Evolutionary conservation across 2,329 filamentous ascomycete species (phyloP), one percentile per base, ranked within the genome.

Genomic region (Talaromyces funiculosus): DNA sequence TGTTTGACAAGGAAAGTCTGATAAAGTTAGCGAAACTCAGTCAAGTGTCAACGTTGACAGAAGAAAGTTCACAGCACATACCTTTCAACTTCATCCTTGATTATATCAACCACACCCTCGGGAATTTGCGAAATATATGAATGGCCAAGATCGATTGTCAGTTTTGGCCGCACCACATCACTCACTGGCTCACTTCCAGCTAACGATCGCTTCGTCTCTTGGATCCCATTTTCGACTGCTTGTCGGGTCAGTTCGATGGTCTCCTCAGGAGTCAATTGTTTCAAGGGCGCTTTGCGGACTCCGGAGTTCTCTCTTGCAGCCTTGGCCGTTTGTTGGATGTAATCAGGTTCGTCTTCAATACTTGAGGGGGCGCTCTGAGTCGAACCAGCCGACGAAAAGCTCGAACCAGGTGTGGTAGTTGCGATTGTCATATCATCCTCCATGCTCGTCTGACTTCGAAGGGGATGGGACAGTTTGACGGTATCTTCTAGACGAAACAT

Each of bases 81-180:
- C 79, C 78, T 74, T 70, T 81, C 80, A 49, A 82, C 80, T 64
- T 82, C 80, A 66, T 80, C 74, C 66, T 80, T 81, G 61, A 82
- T 79, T 49, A 81, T 75, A 66, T 81, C 78, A 12, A 81, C 75
- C 29, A 82, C 78, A 37, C 78, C 74, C 59, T 78, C 77, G 1
- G 80, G 80, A 60, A 82, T 77, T 60, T 75, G 73, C 35, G 71
- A 73, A 62, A 82, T 80, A 60, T 76, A 76, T 14, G 77, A 78
- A 67, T 81, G 77, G 16, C 79, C 80, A 67, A 82, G 68, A 63
- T 82, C 78, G 61, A 82, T 77, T 1, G 79, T 81, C 62, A 82
- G 67, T 61, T 80, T 80, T 9, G 77, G 77, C 64, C 77, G 77
- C 59, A 80, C 73, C 16, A 77, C 75, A 66, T 78, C 77, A 18